Base-by-base conservation (phyloP, 495 filamentous ascomycete species). In the Lophium mytilinum region DNA sequence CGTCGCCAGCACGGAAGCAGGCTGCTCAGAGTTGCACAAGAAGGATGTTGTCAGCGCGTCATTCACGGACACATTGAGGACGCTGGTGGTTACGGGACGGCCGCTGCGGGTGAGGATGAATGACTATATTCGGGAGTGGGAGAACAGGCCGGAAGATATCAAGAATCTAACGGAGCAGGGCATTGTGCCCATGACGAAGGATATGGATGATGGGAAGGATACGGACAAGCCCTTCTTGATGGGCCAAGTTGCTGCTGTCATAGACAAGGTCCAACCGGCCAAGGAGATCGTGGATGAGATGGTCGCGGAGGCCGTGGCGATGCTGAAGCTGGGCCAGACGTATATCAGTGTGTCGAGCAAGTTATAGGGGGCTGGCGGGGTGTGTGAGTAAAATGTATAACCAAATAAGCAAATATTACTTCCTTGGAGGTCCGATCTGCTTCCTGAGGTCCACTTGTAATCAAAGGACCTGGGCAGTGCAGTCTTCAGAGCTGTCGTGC, bases 231-330 rank as follows among this genome's bases (percentile, higher is more conserved):
- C 90, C 33, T 90, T 89, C 70, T 61, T 96, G 61, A 96, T 96
- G 90, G 90, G 90, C n/a, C 88, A 94, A 75, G 90, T 96, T 14
- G 86, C 89, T 0, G 92, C 85, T 1, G 75, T 80, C 9, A 82
- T 96, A 24, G 68, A 72, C 39, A 79, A 84, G 48, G 78, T 96
- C 40, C 80, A 88, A 73, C 90, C 92, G 1, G 92, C 92, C 0
- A 80, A 75, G 43, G 75, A 80, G 63, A 94, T 97, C 72, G 82
- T 96, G 17, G 80, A 80, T 53, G 86, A 91, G 66, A 94, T 96
- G 85, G 86, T 95, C n/a, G 68, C 71, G 37, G 84, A 91, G 72
- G 88, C 90, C 2, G 81, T 88, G 17, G 76, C 78, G 9, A 78
- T 86, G 72, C 67, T 96, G 53, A 82, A 74, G 70, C 53, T 73